phyloP scores from a whole-genome alignment of 1,284 basidiomycete genomes.

The Omphalotus olearius region DNA sequence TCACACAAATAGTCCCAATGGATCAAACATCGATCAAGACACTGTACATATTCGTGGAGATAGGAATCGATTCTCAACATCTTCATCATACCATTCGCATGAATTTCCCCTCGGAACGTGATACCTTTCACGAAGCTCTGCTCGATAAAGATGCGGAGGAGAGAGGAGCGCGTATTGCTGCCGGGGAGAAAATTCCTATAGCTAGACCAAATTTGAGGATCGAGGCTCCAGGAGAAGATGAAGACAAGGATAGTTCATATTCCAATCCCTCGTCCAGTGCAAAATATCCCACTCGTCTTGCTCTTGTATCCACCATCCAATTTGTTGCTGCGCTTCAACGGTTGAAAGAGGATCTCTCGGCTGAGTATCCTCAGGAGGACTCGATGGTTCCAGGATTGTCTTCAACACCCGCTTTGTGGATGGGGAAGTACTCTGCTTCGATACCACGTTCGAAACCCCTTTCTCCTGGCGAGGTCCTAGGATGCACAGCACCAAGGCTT shows the following conservation, averaged over 20 bases:
- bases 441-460: conserved; percentile 93
- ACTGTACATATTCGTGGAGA: conserved; percentile 98
- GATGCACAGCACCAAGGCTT: conserved; percentile 91
- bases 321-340: conserved; percentile 88
- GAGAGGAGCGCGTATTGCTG: conserved; percentile 33
- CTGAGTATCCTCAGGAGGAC: conserved; percentile 27
- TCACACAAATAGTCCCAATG: conserved; percentile 66
- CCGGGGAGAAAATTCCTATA: conserved; percentile 47
- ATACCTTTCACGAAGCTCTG: conserved; percentile 55
- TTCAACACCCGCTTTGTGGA: conserved; percentile 36
- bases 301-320: conserved; percentile 92
- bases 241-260: not conserved
- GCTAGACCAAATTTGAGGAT: conserved; percentile 52
- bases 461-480: conserved; percentile 94
- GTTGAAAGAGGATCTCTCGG: conserved; percentile 74
- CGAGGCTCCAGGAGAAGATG: conserved; percentile 33
- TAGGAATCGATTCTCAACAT: conserved; percentile 86
- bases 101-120: conserved; percentile 84
- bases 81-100: conserved; percentile 80
- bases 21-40: conserved; percentile 94
- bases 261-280: not conserved
- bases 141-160: conserved; percentile 48
- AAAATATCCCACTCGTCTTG: conserved; percentile 62
- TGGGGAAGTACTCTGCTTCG: conserved; percentile 69
- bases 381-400: not conserved